Percentiles rank a stretch among this genome's conserved stretches.
Conservation (phyloP, 176 grass and related monocot genomes). For the Hordeum marinum region DNA sequence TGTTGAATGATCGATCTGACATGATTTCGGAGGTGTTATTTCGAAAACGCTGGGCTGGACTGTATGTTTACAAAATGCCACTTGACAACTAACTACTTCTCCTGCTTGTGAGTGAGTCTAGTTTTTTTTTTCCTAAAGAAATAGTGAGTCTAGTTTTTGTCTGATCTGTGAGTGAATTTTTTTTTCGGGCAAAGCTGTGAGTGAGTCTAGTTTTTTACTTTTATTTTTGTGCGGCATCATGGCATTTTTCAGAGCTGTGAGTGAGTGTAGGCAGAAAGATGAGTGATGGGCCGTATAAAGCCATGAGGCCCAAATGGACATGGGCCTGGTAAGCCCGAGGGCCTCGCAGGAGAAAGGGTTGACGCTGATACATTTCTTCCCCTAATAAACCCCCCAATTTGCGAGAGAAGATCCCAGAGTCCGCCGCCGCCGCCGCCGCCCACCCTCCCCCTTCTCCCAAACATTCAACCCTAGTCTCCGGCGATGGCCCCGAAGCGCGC, state of each 20-base stretch:
- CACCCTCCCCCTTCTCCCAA: neutral
- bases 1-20: neutral
- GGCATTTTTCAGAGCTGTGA: too few relatives aligned
- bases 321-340: neutral
- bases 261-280: neutral
- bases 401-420: neutral
- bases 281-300: neutral
- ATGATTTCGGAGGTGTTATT: neutral
- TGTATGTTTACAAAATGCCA: neutral
- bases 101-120: too few relatives aligned
- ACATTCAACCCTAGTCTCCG: conserved; percentile 13
- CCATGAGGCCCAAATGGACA: neutral
- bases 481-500: conserved; percentile 49
- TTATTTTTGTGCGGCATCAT: too few relatives aligned
- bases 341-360: neutral
- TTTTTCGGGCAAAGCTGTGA: too few relatives aligned
- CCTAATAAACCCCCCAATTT: neutral
- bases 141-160: too few relatives aligned
- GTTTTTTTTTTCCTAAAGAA: too few relatives aligned
- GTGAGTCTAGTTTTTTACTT: too few relatives aligned
- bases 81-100: too few relatives aligned
- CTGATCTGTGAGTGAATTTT: too few relatives aligned
- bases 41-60: neutral
- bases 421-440: neutral
- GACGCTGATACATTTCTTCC: neutral